Conservation (phyloP, 768 basidiomycete genomes). For the Leucogyrophana mollusca region DNA sequence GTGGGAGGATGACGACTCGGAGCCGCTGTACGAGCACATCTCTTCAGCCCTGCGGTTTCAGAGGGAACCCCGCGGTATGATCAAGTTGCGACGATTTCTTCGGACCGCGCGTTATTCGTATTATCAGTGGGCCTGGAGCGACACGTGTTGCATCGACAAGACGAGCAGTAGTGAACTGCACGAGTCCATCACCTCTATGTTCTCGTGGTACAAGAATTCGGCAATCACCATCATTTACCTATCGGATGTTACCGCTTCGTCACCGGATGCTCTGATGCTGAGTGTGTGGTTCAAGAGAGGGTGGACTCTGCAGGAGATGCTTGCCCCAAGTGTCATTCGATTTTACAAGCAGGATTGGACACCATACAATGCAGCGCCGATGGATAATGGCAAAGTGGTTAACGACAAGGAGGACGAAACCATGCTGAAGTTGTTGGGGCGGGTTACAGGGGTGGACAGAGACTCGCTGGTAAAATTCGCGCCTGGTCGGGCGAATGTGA, state of each 20-base stretch:
- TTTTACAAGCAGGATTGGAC: constrained; percentile 3
- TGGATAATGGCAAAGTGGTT: too few relatives aligned
- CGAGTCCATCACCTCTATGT: too few relatives aligned
- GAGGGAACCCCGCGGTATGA: too few relatives aligned
- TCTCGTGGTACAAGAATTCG: too few relatives aligned
- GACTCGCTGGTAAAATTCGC: not conserved
- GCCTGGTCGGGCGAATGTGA: constrained; percentile 4
- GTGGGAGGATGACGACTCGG: constrained; percentile 3
- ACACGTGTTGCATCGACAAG: too few relatives aligned
- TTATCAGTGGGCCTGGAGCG: too few relatives aligned
- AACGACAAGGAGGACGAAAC: not conserved
- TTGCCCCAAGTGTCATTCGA: not conserved
- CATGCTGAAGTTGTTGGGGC: not conserved
- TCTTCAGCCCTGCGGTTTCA: not conserved
- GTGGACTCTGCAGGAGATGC: constrained; percentile 7
- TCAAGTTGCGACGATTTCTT: not conserved
- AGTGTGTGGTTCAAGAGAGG: constrained; percentile 4
- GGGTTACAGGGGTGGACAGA: not conserved
- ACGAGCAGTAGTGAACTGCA: too few relatives aligned
- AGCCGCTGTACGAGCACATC: constrained; percentile 6
- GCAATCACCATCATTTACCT: constrained; percentile 1
- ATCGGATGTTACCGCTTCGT: constrained; percentile 12
- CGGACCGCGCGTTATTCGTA: not conserved
- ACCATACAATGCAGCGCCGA: not conserved
- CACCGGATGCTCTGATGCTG: constrained; percentile 11